Conservation (phyloP, 257 asterid genomes). For the Phtheirospermum japonicum region DNA sequence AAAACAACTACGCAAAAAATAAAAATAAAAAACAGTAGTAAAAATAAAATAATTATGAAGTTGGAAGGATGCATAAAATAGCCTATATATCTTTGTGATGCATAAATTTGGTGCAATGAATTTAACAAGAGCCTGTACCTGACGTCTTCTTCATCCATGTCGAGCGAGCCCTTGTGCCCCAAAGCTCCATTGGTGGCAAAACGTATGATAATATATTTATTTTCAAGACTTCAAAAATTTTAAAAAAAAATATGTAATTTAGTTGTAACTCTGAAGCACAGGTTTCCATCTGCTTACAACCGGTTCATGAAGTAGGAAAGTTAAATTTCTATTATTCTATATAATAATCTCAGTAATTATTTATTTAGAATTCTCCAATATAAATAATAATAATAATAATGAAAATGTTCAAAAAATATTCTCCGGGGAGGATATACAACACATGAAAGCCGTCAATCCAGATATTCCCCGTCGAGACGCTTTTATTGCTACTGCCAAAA, state of each 20-base stretch:
- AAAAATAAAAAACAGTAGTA: too few species aligned
- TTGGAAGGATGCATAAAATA: background rate
- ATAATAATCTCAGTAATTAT: background rate
- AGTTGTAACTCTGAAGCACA: slow-evolving; percentile 45
- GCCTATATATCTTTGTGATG: background rate
- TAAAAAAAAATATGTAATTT: too few species aligned
- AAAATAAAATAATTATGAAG: background rate
- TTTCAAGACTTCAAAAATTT: too few species aligned
- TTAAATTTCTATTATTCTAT: too few species aligned
- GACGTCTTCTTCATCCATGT: slow-evolving; percentile 60
- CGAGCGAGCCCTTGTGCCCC: slow-evolving; percentile 63
- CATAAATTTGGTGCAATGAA: slow-evolving; percentile 52
- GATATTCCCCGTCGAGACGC: slow-evolving; percentile 97
- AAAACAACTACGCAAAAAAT: too few species aligned
- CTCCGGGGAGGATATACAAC: slow-evolving; percentile 85
- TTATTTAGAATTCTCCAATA: background rate
- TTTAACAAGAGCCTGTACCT: slow-evolving; percentile 61
- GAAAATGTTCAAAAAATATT: background rate
- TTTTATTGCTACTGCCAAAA: slow-evolving; percentile 97
- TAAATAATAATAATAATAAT: background rate
- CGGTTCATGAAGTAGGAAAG: slow-evolving; percentile 88
- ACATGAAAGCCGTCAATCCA: slow-evolving; percentile 85
- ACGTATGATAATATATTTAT: too few species aligned
- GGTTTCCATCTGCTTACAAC: slow-evolving; percentile 98
- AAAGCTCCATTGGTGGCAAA: slow-evolving; percentile 82